Percentiles rank a stretch among this genome's conserved stretches.
phyloP scores from a whole-genome alignment of 331 rosid genomes.

The Erythrophleum ivorense region DNA sequence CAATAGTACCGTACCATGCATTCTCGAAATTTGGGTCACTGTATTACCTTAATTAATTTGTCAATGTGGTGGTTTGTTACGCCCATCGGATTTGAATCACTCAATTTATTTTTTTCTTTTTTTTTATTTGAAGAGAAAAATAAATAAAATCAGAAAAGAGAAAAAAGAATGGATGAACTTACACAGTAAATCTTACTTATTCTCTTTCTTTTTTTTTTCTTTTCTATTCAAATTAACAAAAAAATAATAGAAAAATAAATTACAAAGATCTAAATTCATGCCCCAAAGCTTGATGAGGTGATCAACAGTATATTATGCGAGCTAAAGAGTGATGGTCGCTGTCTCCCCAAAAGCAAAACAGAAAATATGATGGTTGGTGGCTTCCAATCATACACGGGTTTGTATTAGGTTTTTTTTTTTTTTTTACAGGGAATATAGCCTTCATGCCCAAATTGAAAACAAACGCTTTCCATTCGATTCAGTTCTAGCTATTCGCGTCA shows the following conservation, averaged over 20 bases:
- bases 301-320: too few species aligned
- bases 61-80: too few species aligned
- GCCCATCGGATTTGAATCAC: too few species aligned
- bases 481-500: not conserved
- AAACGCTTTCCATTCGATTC: not conserved
- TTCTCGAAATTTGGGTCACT: not conserved
- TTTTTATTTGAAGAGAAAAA: not conserved
- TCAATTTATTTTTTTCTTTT: too few species aligned
- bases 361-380: not conserved
- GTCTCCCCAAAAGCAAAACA: not conserved
- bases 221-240: too few species aligned
- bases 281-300: too few species aligned
- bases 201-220: too few species aligned
- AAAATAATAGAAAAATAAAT: too few species aligned
- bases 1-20: conserved; percentile 16
- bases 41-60: not conserved
- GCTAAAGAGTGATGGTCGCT: not conserved
- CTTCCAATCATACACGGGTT: not conserved
- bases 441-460: not conserved
- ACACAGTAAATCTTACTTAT: not conserved
- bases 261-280: too few species aligned
- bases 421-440: not conserved
- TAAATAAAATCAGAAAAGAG: not conserved
- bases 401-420: not conserved
- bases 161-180: not conserved